phyloP scores from a whole-genome alignment of 495 filamentous ascomycete genomes.

The Bacidia rubella region DNA sequence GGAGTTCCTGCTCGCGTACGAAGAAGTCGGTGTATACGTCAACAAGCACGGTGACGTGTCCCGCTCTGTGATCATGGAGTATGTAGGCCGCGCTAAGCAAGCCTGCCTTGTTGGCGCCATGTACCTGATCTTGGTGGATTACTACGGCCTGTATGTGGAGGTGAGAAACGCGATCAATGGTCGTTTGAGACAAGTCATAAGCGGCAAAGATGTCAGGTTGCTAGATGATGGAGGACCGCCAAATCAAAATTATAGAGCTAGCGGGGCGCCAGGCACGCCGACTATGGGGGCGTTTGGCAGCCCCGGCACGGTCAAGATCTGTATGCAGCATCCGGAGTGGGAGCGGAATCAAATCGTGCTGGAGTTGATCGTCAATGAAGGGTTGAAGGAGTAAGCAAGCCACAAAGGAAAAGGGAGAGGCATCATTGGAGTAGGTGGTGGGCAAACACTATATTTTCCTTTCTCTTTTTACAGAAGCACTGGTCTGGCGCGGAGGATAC shows the following conservation, averaged over 20 bases:
- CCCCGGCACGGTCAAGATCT: constrained; percentile 65
- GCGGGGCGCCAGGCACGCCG: constrained; percentile 13
- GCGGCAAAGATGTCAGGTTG: constrained; percentile 72
- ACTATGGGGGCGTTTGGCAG: constrained; percentile 4
- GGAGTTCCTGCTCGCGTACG: constrained; percentile 88
- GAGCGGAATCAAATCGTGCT: constrained; percentile 72
- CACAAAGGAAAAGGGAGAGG: neutral
- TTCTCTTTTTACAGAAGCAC: neutral
- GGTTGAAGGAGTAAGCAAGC: constrained; percentile 59
- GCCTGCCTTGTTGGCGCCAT: constrained; percentile 65
- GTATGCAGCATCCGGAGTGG: constrained; percentile 85
- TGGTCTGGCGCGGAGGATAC: constrained; percentile 1
- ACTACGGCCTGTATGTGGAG: constrained; percentile 85
- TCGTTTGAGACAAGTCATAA: constrained; percentile 82
- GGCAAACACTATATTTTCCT: neutral
- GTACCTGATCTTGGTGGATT: constrained; percentile 63
- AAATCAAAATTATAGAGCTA: constrained; percentile 21
- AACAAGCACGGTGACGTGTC: constrained; percentile 96
- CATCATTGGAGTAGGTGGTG: neutral
- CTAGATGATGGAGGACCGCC: constrained; percentile 58
- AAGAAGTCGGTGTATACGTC: constrained; percentile 91
- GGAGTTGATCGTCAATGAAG: constrained; percentile 88
- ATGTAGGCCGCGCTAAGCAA: constrained; percentile 76
- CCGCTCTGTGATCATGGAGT: constrained; percentile 89
- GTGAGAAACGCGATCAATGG: constrained; percentile 95